Evolutionary conservation across 495 filamentous ascomycete species (phyloP).

Genomic region (Xylaria sp.): DNA sequence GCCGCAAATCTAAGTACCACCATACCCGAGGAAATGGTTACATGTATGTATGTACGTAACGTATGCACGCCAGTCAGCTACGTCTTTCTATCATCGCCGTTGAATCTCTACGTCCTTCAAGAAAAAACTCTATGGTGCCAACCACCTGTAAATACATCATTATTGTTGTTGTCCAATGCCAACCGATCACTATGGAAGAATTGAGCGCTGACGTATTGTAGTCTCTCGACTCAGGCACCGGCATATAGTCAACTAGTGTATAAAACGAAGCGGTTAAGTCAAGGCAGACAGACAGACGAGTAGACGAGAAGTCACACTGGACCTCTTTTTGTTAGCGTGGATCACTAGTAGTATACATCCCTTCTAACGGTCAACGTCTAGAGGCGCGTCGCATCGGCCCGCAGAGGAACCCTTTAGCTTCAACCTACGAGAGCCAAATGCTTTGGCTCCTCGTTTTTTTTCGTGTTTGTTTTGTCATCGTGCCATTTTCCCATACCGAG

Average conservation of each 20-base stretch:
- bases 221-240: neutral
- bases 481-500: neutral
- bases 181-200: neutral
- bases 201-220: neutral
- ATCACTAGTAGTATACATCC: neutral
- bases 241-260: neutral
- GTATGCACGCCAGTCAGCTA: neutral
- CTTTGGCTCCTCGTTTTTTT: neutral
- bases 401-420: conserved; percentile 7
- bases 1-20: neutral
- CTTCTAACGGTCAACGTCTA: neutral
- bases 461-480: neutral
- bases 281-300: conserved; percentile 12
- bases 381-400: conserved; percentile 11
- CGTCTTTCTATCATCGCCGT: neutral
- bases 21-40: neutral
- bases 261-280: neutral
- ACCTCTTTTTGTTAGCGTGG: neutral
- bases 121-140: neutral
- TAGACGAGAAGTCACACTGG: neutral
- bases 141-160: neutral
- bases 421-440: neutral
- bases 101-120: neutral
- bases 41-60: too few relatives aligned
- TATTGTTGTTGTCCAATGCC: neutral